A percentile compares a stretch with the other conserved stretches of the same genome.
Conservation (phyloP, 2,329 filamentous ascomycete genomes). For the Botrytis fragariae region DNA sequence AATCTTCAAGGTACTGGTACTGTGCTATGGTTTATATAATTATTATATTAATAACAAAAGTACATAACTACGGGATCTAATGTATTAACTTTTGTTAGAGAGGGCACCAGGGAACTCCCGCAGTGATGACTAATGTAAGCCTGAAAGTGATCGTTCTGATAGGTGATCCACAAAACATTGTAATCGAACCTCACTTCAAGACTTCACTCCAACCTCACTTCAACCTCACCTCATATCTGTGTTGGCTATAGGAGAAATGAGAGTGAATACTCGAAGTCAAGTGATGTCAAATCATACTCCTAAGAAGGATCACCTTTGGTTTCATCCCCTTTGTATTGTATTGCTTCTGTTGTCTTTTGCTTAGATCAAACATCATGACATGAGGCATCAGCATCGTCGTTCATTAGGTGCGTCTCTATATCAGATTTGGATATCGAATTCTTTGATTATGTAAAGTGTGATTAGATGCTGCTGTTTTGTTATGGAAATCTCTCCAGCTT, state of each 20-base stretch:
- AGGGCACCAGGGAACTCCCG: background rate
- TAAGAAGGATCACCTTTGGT: background rate
- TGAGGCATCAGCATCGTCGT: background rate
- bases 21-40: background rate
- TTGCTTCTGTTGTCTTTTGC: background rate
- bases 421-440: background rate
- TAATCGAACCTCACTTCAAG: background rate
- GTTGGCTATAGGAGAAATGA: background rate
- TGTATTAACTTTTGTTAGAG: background rate
- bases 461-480: background rate
- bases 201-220: constrained; percentile 1
- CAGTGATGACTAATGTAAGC: background rate
- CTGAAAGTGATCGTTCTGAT: background rate
- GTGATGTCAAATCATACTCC: background rate
- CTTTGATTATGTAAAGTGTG: background rate
- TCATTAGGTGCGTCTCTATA: background rate
- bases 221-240: background rate
- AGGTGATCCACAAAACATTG: background rate
- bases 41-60: background rate
- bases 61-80: background rate
- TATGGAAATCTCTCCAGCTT: background rate
- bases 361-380: background rate
- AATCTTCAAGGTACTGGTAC: background rate
- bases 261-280: background rate
- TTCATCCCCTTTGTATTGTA: background rate